Evolutionary conservation across 306 rosid species (phyloP).

Genomic region (Prunus campanulata): DNA sequence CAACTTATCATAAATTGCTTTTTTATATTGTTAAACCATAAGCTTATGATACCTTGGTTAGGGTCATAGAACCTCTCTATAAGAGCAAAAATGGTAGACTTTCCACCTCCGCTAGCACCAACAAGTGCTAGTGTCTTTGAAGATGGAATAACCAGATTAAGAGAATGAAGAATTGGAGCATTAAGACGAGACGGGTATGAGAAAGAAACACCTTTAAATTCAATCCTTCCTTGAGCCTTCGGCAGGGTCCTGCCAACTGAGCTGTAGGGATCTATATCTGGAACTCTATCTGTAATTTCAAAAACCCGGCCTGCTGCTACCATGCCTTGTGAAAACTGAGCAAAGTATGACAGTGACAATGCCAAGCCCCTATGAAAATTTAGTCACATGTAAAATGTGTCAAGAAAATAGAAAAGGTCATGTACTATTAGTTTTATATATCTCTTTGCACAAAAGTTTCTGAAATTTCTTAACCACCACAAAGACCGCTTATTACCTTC

Average conservation of each 20-base stretch:
- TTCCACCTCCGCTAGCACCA: conserved; percentile 91
- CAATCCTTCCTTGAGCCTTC: conserved; percentile 59
- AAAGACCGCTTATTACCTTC: conserved; percentile 49
- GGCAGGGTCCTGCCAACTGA: conserved; percentile 52
- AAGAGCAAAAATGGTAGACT: conserved; percentile 83
- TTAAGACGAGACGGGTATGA: conserved; percentile 78
- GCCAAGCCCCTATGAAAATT: conserved; percentile 70
- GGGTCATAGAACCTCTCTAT: conserved; percentile 89
- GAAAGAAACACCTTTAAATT: conserved; percentile 63
- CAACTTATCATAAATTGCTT: background rate
- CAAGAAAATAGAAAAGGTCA: background rate
- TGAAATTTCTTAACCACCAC: background rate
- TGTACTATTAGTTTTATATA: background rate
- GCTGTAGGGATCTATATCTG: conserved; percentile 78
- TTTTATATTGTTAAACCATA: background rate
- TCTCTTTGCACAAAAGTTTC: background rate
- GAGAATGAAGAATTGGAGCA: conserved; percentile 50
- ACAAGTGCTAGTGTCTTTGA: conserved; percentile 73
- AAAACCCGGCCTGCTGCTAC: conserved; percentile 85
- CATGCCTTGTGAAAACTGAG: conserved; percentile 85
- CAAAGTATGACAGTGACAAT: conserved; percentile 75
- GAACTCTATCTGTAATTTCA: conserved; percentile 68
- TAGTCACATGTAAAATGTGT: background rate
- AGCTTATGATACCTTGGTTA: conserved; percentile 41
- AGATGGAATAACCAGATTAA: conserved; percentile 64